These are phyloP conservation scores for Chenopodium formosanum DNA, from an alignment of 148 eudicot genomes.

Conservation along the genomic window DNA sequence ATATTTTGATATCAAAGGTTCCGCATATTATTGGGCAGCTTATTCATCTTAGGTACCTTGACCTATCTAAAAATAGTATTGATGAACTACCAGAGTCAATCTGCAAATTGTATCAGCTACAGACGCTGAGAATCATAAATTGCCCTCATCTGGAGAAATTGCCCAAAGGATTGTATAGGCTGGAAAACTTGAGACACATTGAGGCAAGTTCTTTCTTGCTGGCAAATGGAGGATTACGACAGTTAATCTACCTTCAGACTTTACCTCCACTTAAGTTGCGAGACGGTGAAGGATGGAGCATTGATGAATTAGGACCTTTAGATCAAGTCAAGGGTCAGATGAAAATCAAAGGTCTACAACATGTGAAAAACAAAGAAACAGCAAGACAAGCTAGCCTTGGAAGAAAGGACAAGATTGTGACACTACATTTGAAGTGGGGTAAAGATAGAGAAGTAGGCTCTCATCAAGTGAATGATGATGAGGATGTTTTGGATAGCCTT, in stretches of 20 bases:
- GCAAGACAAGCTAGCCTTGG: constrained; percentile 10
- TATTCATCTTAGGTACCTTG: constrained; percentile 10
- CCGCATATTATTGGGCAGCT: not conserved
- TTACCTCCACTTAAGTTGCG: constrained; percentile 13
- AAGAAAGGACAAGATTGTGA: not conserved
- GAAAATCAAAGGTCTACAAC: constrained; percentile 1
- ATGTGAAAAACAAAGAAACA: constrained; percentile 4
- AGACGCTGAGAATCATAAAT: not conserved
- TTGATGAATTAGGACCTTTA: constrained; percentile 11
- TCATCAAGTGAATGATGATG: not conserved
- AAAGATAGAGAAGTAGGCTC: not conserved
- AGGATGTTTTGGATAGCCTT: constrained; percentile 10
- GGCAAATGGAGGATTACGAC: not conserved
- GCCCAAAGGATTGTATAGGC: constrained; percentile 10
- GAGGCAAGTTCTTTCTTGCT: not conserved
- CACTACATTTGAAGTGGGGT: not conserved
- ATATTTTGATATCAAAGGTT: not conserved
- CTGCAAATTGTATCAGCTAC: constrained; percentile 16
- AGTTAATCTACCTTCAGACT: constrained; percentile 14
- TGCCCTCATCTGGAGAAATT: not conserved
- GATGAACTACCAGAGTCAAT: constrained; percentile 6
- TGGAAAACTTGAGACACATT: constrained; percentile 17
- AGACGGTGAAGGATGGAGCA: constrained; percentile 3
- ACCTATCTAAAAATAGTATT: not conserved
- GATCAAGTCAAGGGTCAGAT: not conserved